Evolutionary conservation across 257 asterid genomes (phyloP), one percentile per base, ranked within the genome.

Genomic region (Solanum verrucosum): DNA sequence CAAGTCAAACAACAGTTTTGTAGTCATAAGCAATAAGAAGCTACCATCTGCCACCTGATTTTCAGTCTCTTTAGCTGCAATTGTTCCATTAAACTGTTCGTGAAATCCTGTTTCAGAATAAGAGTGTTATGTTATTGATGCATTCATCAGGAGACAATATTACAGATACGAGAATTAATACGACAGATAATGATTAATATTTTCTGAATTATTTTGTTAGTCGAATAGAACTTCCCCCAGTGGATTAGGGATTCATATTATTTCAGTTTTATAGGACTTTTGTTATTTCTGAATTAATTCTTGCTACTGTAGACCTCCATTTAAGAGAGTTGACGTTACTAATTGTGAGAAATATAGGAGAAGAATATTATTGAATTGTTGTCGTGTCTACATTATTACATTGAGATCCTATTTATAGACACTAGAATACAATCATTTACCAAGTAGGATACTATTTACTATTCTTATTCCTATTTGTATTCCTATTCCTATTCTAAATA

Each of bases 11-110:
- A 82, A 65, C 78, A 88, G 86, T 83, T 67, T 73, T 87, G 75
- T 88, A 83, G 88, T 75, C 86, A 87, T 86, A 82, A 89, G 92
- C 89, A 92, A 87, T 63, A 91, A 91, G 92, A 93, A 92, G 90
- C 91, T 90, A 92, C 95, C 94, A 89, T 91, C 93, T 94, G 96
- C 99, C 98, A 95, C 95, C 94, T 86, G 93, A 86, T 91, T 92
- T 90, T 91, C 91, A 90, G 90, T 90, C 90, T 90, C 92, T 90
- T 89, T 91, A 83, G 77, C 88, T 23, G 87, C 89, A 29, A 90
- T 88, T 87, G 96, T 93, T 89, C 92, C 96, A 90, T 96, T 92
- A 70, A 90, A 89, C 90, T 88, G 94, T 90, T 87, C 84, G 46
- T 49, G 82, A 83, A 87, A 82, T 91, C 94, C 95, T 88, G 91